These are phyloP conservation scores for Oldenlandia corymbosa DNA, from an alignment of 257 asterid species.

Conservation along the genomic window DNA sequence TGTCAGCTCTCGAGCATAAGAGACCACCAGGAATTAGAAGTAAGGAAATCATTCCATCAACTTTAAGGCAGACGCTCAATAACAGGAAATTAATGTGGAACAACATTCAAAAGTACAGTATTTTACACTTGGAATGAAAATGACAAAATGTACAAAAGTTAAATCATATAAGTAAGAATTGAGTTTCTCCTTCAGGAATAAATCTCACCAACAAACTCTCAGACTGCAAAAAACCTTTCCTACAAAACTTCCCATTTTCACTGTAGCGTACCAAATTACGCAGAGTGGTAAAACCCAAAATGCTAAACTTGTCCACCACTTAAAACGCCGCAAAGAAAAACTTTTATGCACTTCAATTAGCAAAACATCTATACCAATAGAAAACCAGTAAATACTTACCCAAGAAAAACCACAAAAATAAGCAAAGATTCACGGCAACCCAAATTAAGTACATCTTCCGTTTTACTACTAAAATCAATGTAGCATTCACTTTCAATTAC, in stretches of 20 bases:
- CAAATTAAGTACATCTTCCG: neutral
- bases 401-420: neutral
- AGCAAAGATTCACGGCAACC: neutral
- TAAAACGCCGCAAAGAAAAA: neutral
- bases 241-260: too few species aligned
- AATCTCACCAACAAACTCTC: neutral
- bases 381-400: neutral
- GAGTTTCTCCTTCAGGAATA: neutral
- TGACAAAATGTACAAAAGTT: neutral
- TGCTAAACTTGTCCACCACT: neutral
- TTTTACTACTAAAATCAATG: neutral
- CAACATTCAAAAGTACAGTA: neutral
- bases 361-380: neutral
- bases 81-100: neutral
- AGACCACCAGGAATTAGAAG: neutral
- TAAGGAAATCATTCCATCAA: neutral
- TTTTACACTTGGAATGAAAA: neutral
- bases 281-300: neutral
- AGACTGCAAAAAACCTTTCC: too few species aligned
- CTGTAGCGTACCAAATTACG: neutral
- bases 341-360: neutral
- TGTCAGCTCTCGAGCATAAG: neutral
- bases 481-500: neutral
- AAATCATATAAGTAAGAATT: neutral
- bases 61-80: neutral